Base-by-base conservation (phyloP, 306 rosid species). In the Quercus engelmannii region DNA sequence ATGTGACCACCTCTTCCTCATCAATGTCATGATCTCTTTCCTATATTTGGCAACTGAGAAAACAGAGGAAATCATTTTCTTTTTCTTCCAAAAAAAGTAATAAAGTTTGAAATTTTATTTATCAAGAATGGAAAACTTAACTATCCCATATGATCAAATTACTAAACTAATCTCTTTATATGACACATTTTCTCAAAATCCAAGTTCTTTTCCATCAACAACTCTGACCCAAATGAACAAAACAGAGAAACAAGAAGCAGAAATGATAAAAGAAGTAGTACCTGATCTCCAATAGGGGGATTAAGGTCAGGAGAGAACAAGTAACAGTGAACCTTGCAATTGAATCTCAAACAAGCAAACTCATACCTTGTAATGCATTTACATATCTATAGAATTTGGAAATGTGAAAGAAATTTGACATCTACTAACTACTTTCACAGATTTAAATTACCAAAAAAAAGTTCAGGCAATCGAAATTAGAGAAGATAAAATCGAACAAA, bases 301-400 rank as follows among this genome's bases (percentile, higher is more conserved):
- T 91, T 91, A 49, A 85, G 58, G 12, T 89, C 90, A 3, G 86
- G 18, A 52, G 87, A 86, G 88, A 91, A 91, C 56, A 91, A 84
- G 73, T 69, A 91, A 69, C 81, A 78, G 71, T 80, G 84, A 57
- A 91, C 30, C 30, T 28, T 28, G 30, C 30, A 28, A 28, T 28
- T 28, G 30, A 28, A 28, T 28, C 30, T 28, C 30, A 28, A 28
- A 28, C 30, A 28, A 28, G 30, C 30, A 28, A 28, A 28, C 30
- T 28, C 30, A 28, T 28, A 28, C 30, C 30, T 2, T 28, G 30
- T 28, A 2, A 28, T 28, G 30, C 30, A 28, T 28, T 28, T 28
- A 28, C 30, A 28, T 28, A 28, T 28, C 30, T 28, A 28, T 28
- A 28, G 30, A 28, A 28, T 28, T 28, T 28, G 30, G 30, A 28